Evolutionary conservation across 805 yeast genomes (phyloP).

Genomic region (Saturnispora halmiae): DNA sequence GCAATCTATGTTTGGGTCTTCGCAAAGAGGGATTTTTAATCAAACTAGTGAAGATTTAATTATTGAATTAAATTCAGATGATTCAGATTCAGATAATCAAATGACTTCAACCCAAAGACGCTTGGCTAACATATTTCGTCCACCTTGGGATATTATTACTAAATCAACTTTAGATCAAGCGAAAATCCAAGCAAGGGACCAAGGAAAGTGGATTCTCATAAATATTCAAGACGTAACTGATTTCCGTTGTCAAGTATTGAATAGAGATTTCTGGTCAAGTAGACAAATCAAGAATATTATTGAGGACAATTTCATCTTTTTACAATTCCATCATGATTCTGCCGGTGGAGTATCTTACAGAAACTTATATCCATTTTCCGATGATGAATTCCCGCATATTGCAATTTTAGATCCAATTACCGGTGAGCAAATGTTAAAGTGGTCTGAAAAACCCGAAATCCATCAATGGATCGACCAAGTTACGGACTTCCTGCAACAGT

Average conservation of each 20-base stretch:
- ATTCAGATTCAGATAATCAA: slow-evolving; percentile 31
- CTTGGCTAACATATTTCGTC: slow-evolving; percentile 75
- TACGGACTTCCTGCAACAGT: slow-evolving; percentile 55
- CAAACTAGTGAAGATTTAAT: slow-evolving; percentile 38
- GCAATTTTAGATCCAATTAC: slow-evolving; percentile 92
- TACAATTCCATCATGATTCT: slow-evolving; percentile 78
- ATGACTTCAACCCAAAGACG: slow-evolving; percentile 46
- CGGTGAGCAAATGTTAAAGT: slow-evolving; percentile 75
- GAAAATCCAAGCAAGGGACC: slow-evolving; percentile 50
- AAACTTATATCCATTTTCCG: slow-evolving; percentile 60
- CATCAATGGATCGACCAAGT: slow-evolving; percentile 59
- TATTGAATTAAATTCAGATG: slow-evolving; percentile 29
- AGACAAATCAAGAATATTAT: slow-evolving; percentile 54
- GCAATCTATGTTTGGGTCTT: slow-evolving; percentile 40
- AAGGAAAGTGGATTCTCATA: slow-evolving; percentile 72
- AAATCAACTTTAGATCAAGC: slow-evolving; percentile 66
- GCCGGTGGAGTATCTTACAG: slow-evolving; percentile 62
- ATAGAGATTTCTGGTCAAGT: slow-evolving; percentile 89
- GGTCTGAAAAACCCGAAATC: slow-evolving; percentile 63
- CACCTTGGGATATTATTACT: slow-evolving; percentile 86
- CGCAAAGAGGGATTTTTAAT: slow-evolving; percentile 49
- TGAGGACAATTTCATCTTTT: slow-evolving; percentile 60
- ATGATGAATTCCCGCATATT: slow-evolving; percentile 69
- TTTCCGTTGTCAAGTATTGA: slow-evolving; percentile 81
- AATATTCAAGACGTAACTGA: slow-evolving; percentile 82